phyloP scores from a whole-genome alignment of 441 rosid genomes.

The Arabidopsis hybrid region DNA sequence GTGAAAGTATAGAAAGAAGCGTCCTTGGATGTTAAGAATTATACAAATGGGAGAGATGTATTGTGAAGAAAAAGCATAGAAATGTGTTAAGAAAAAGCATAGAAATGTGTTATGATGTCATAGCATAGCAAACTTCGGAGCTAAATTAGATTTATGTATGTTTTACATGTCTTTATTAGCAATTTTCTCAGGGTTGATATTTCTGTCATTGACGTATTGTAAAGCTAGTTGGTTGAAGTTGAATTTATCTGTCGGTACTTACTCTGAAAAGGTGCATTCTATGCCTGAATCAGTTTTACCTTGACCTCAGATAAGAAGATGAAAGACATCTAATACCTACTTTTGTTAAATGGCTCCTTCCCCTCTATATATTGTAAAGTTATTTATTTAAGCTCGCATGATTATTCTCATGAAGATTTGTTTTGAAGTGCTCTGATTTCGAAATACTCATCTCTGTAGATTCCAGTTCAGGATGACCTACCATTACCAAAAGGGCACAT shows the following conservation, averaged over 20 bases:
- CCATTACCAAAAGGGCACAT: conserved; percentile 48
- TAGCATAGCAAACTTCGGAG: not conserved
- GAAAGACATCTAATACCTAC: conserved; percentile 12
- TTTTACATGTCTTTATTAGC: conserved; percentile 1
- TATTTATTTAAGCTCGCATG: not conserved
- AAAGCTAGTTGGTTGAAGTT: conserved; percentile 19
- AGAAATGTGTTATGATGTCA: conserved; percentile 14
- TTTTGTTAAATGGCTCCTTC: not conserved
- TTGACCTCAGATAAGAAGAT: conserved; percentile 26
- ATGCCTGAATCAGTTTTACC: conserved; percentile 10
- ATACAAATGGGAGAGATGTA: not conserved
- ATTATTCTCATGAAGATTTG: not conserved
- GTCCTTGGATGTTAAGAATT: not conserved
- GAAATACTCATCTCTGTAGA: conserved; percentile 47
- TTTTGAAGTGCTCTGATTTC: conserved; percentile 40
- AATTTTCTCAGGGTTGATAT: not conserved
- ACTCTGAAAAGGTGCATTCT: conserved; percentile 1
- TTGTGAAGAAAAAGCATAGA: conserved; percentile 14
- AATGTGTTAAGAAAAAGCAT: conserved; percentile 11
- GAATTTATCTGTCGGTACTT: not conserved
- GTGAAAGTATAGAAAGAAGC: not conserved
- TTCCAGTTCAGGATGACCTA: conserved; percentile 49
- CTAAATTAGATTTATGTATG: not conserved
- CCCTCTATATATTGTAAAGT: conserved; percentile 1
- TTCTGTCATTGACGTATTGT: conserved; percentile 12